Percentiles rank a stretch among this genome's conserved stretches.
Evolutionary conservation across 768 basidiomycete genomes (phyloP).

Genomic region (Serendipita vermifera): DNA sequence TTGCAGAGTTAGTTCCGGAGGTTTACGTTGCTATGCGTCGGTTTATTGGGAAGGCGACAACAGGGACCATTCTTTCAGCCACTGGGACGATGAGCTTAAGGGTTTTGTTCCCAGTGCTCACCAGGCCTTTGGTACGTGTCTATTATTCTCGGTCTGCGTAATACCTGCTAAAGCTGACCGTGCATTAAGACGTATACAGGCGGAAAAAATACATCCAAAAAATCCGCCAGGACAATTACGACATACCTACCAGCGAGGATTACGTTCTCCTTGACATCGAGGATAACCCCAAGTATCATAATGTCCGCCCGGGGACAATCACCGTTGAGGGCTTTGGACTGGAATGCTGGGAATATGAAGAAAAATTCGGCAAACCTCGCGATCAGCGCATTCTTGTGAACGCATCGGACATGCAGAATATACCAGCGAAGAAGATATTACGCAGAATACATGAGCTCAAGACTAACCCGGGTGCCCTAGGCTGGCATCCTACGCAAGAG

Average conservation of each 20-base stretch:
- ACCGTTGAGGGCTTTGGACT: conserved; percentile 10
- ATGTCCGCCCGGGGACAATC: conserved; percentile 7
- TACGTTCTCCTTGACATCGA: conserved; percentile 3
- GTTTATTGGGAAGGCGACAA: background rate
- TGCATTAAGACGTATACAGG: conserved; percentile 1
- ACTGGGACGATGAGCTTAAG: background rate
- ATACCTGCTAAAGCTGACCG: background rate
- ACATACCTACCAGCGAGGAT: background rate
- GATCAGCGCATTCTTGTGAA: conserved; percentile 1
- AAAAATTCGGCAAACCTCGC: background rate
- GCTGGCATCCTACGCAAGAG: background rate
- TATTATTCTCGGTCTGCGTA: background rate
- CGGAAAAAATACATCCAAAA: conserved; percentile 4
- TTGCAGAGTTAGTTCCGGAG: too few relatives aligned
- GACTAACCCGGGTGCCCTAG: background rate
- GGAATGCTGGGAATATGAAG: conserved; percentile 9
- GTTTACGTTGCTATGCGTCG: background rate
- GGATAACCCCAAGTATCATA: background rate
- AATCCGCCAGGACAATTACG: background rate
- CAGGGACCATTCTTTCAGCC: background rate
- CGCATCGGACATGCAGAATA: background rate
- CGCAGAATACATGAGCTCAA: conserved; percentile 2
- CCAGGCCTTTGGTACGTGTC: background rate
- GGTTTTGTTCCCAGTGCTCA: background rate
- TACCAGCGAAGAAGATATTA: background rate